These are phyloP conservation scores for Colletotrichum somersetense DNA, from an alignment of 2,329 filamentous ascomycete species.

Conservation along the genomic window DNA sequence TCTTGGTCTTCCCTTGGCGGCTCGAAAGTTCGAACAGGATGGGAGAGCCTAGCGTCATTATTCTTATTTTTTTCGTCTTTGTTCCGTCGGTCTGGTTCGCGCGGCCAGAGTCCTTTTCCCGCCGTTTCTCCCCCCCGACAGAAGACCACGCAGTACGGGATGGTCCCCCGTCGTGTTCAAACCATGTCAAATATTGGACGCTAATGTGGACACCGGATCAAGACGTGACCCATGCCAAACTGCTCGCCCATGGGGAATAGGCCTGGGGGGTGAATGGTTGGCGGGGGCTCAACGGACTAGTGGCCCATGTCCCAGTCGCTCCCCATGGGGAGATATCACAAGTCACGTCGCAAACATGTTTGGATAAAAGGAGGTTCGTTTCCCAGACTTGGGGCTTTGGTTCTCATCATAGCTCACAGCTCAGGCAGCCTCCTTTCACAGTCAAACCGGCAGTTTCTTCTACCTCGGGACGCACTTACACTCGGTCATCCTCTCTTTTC, in stretches of 20 bases:
- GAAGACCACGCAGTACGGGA: not conserved
- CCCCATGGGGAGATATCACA: conserved; percentile 23
- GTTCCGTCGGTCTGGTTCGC: conserved; percentile 15
- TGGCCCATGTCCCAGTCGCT: conserved; percentile 3
- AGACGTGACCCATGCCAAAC: conserved; percentile 12
- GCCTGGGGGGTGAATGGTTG: conserved; percentile 30
- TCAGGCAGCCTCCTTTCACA: not conserved
- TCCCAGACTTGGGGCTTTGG: conserved; percentile 5
- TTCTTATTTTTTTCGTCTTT: not conserved
- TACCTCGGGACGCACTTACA: conserved; percentile 5
- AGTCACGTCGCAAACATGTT: conserved; percentile 3
- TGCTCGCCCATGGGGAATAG: not conserved
- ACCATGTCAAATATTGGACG: conserved; percentile 8
- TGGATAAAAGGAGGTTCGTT: conserved; percentile 22
- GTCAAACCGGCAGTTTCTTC: not conserved
- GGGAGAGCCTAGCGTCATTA: not conserved
- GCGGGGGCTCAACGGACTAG: conserved; percentile 8
- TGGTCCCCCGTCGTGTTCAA: not conserved
- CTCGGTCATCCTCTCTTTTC: not conserved
- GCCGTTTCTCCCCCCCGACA: conserved; percentile 1
- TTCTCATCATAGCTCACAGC: conserved; percentile 28
- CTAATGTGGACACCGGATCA: conserved; percentile 8
- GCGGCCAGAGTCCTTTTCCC: not conserved
- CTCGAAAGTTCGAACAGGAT: not conserved
- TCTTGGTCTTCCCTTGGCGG: conserved; percentile 7